Conservation (phyloP, 495 filamentous ascomycete species). For the Aspergillus wentii region DNA sequence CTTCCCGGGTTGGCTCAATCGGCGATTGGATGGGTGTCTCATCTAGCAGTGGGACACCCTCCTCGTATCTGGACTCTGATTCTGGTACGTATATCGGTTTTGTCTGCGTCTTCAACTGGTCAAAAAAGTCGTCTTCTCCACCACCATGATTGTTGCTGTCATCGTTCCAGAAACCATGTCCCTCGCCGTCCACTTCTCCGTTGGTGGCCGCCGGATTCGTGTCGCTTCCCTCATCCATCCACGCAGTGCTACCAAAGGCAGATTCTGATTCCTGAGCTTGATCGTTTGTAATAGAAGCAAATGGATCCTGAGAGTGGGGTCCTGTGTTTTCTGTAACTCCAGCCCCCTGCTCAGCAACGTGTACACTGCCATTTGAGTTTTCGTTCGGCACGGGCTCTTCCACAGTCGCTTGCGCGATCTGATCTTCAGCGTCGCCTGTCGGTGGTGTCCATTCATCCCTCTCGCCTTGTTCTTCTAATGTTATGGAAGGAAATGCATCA, state of each 20-base stretch:
- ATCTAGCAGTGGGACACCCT: conserved; percentile 41
- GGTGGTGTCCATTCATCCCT: background rate
- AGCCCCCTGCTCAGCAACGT: too few species aligned
- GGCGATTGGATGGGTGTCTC: conserved; percentile 15
- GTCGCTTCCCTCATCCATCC: conserved; percentile 1
- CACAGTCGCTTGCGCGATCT: too few species aligned
- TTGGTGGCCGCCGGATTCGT: conserved; percentile 3
- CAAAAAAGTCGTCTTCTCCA: conserved; percentile 43
- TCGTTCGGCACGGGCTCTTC: too few species aligned
- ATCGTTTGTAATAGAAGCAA: too few species aligned
- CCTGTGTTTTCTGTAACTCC: too few species aligned
- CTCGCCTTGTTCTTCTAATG: background rate
- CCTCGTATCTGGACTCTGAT: conserved; percentile 43
- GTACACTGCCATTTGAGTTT: too few species aligned
- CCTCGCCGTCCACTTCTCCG: conserved; percentile 11
- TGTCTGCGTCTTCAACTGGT: conserved; percentile 44
- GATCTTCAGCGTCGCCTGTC: too few species aligned
- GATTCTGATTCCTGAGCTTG: too few species aligned
- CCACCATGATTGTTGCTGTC: conserved; percentile 25
- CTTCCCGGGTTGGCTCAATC: conserved; percentile 9
- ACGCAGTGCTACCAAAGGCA: conserved; percentile 1
- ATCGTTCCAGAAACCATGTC: conserved; percentile 26
- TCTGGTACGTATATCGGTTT: conserved; percentile 43
- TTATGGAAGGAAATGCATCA: background rate
- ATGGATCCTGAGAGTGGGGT: too few species aligned